These are phyloP conservation scores for Pulveroboletus sp. DNA, from an alignment of 768 basidiomycete species.

Conservation along the genomic window DNA sequence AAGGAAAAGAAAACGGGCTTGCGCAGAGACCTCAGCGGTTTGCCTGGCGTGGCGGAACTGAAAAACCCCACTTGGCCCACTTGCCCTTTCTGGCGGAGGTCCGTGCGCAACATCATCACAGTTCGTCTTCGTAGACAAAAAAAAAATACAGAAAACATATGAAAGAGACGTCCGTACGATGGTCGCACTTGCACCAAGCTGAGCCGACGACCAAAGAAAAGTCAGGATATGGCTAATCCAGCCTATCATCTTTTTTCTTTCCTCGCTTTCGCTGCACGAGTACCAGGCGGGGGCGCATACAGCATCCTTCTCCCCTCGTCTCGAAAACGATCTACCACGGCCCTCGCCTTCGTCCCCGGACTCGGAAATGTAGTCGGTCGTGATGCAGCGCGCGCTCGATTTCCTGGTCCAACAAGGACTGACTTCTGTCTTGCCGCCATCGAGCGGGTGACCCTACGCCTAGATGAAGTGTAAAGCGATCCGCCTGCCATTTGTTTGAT, in stretches of 20 bases:
- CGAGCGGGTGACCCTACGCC: constrained; percentile 10
- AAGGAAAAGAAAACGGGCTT: not conserved
- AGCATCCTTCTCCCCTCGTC: constrained; percentile 1
- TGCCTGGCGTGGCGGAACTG: not conserved
- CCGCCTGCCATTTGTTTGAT: constrained; percentile 14
- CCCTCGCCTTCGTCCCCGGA: constrained; percentile 13
- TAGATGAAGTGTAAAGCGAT: not conserved
- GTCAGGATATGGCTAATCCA: no score
- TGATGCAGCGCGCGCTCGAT: not conserved
- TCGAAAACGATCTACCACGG: constrained; percentile 7
- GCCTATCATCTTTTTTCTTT: not conserved
- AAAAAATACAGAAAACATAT: not conserved
- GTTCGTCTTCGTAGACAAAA: not conserved
- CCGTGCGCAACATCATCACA: constrained; percentile 8
- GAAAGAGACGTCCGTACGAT: no score
- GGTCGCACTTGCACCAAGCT: no score
- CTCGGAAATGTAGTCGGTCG: constrained; percentile 7
- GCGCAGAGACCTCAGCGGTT: not conserved
- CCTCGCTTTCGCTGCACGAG: constrained; percentile 9
- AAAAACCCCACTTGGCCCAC: not conserved
- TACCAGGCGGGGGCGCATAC: constrained; percentile 13
- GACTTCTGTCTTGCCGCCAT: not conserved
- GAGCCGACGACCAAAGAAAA: no score
- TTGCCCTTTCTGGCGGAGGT: constrained; percentile 11
- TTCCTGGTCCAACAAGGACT: constrained; percentile 7